Evolutionary conservation across 2,329 filamentous ascomycete genomes (phyloP), one percentile per base, ranked within the genome.

Genomic region (Nothophoma quercina): DNA sequence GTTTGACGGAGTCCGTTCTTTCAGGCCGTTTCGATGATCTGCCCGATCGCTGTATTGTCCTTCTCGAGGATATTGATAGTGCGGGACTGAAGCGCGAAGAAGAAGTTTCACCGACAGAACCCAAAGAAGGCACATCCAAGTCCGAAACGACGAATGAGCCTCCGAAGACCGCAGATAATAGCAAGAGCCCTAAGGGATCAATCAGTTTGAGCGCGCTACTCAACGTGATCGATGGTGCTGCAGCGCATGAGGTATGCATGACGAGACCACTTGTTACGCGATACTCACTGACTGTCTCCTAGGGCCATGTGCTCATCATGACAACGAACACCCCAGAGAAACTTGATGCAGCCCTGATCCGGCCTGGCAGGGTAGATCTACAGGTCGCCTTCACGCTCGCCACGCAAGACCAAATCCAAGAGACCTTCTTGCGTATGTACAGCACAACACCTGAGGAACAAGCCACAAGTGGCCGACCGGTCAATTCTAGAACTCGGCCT

Each of bases 181-280:
- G 21, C 7, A 36, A 48, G 16, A 41, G 10, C 13, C 12, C 45
- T 28, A 28, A 29, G 4, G 30, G 35, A n/a, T 28, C 36, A 13
- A 90, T 95, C 38, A 90, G 88, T 0, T 81, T 95, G 2, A 90
- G 88, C 0, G 90, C 89, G 0, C 81, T 96, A 1, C 81, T 96
- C 39, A 95, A 96, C 72, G 88, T 88, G 51, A 91, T 95, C 33
- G 90, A 96, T 65, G 89, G 91, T 46, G 89, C 92, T 1, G 88
- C 88, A 1, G 89, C 87, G 2, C 88, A 90, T 63, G 90, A 93
- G 29, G 40, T 33, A 42, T 23, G 40, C 9, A 13, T n/a, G n/a
- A n/a, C n/a, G n/a, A n/a, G 7, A 22, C 7, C 28, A 2, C 2
- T 7, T 13, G 5, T 12, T 6, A 12, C 23, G 2, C 7, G 9